Evolutionary conservation across 2,329 filamentous ascomycete species (phyloP).

Genomic region (Achaetomium macrosporum): DNA sequence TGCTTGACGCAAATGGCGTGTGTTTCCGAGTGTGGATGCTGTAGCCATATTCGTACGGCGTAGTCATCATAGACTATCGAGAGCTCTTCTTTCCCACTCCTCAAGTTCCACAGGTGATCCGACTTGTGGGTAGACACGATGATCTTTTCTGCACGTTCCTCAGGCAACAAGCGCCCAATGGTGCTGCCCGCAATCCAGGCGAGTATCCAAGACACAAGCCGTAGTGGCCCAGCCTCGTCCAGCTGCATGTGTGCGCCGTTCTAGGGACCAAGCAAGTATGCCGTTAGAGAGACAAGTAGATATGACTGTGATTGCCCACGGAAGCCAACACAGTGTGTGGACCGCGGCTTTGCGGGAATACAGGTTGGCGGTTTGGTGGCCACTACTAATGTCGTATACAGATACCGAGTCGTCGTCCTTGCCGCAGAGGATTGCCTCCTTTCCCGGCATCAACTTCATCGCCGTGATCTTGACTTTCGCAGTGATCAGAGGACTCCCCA

Average conservation of each 20-base stretch:
- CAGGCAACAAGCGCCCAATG: conserved; percentile 3
- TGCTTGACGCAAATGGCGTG: neutral
- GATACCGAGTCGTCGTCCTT: conserved; percentile 2
- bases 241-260: neutral
- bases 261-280: neutral
- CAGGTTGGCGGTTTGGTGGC: neutral
- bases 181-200: neutral
- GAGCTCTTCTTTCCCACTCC: neutral
- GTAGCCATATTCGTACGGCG: neutral
- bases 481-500: neutral
- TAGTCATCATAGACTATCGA: neutral
- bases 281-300: neutral
- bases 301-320: neutral
- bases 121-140: conserved; percentile 6
- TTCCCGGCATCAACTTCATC: neutral
- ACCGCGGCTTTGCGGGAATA: neutral
- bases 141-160: neutral
- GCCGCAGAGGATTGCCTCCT: neutral
- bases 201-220: neutral
- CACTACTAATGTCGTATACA: conserved; percentile 2
- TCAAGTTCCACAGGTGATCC: conserved; percentile 10
- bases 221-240: neutral
- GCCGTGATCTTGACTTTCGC: neutral
- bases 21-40: conserved; percentile 1
- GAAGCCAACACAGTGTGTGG: neutral